Evolutionary conservation across 73 alveolate genomes (phyloP).

Genomic region (Paramecium biaurelia): DNA sequence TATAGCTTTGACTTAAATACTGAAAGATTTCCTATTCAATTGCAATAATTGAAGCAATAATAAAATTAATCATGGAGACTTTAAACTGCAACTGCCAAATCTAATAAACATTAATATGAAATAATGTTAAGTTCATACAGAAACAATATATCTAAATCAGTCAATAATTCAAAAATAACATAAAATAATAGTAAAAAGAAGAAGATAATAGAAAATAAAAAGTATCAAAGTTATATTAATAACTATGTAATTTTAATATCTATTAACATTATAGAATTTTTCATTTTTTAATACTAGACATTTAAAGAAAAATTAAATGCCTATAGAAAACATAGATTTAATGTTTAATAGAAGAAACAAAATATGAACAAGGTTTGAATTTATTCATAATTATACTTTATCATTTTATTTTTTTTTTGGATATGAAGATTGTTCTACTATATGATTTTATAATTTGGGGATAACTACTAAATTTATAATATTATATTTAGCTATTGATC

Average conservation of each 20-base stretch:
- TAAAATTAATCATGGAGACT: background rate
- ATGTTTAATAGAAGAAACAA: background rate
- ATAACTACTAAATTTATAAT: background rate
- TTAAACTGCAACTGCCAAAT: background rate
- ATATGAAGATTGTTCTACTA: background rate
- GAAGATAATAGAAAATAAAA: background rate
- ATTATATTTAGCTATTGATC: background rate
- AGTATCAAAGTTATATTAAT: background rate
- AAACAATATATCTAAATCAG: background rate
- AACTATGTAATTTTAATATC: background rate
- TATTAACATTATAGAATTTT: background rate
- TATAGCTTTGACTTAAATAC: background rate
- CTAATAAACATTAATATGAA: background rate
- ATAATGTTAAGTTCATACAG: background rate
- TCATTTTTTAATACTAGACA: background rate
- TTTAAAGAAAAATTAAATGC: background rate
- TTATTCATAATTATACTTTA: background rate
- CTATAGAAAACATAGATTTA: background rate
- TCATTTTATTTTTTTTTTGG: background rate
- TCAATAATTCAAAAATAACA: background rate
- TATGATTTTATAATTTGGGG: background rate
- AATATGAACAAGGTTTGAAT: background rate
- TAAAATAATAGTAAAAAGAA: background rate
- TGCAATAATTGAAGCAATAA: background rate
- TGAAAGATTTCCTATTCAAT: background rate